Evolutionary conservation across 768 basidiomycete species (phyloP), one percentile per base, ranked within the genome.

Genomic region (Dictyophora rubrovolvata): DNA sequence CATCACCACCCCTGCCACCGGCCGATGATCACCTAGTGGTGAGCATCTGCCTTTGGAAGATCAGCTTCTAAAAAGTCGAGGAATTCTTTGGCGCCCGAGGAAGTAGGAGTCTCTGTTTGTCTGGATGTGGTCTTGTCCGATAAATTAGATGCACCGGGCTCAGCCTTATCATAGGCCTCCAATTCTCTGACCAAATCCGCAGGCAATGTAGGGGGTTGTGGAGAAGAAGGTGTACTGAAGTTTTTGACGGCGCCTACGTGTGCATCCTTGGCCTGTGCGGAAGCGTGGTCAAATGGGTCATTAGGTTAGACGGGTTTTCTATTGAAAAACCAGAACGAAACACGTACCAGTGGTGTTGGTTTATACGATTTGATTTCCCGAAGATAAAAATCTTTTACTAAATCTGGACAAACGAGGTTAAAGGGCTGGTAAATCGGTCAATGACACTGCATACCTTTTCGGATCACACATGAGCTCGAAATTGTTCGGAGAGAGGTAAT

Each of bases 341-440:
- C n/a, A 79, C 89, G 71, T 66, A 93, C 93, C 50, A 69, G 71
- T 5, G 82, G 74, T 36, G 83, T 75, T 46, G 89, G 79, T 77
- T 91, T 95, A 83, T 94, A 98, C 5, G 81, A 71, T 74, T 89
- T 94, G 67, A 98, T 79, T 76, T 95, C 88, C 68, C 79, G 84
- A 65, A 98, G 66, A 74, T 97, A 98, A 58, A 96, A 71, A 63
- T 96, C 93, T 80, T 94, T 89, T 55, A 97, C 79, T 69, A 94
- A 77, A 77, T 96, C 94, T 96, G 69, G 64, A 74, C 69, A 72
- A 74, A 75, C 73, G 68, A 72, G 72, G 64, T 58, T 42, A 49
- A 35, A 55, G 16, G 21, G 42, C 47, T 59, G 10, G 48, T 36
- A 48, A 47, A 47, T 8, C 37, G 33, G 28, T 42, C 52, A 53